phyloP scores from a whole-genome alignment of 2,329 filamentous ascomycete species.

The Aspergillus hiratsukae region DNA sequence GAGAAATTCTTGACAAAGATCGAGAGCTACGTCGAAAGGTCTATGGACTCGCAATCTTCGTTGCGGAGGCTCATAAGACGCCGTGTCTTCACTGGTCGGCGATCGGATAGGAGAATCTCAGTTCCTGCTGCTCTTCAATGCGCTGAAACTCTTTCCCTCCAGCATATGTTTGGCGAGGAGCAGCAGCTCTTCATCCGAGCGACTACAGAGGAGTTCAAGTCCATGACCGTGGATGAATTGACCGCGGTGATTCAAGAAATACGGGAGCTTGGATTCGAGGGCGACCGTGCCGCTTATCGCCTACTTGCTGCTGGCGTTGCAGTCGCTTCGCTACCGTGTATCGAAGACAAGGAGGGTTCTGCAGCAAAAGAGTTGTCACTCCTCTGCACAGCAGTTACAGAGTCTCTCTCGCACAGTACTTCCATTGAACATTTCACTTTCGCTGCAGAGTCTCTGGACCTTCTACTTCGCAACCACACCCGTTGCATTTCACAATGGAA shows the following conservation, averaged over 20 bases:
- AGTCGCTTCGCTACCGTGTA: constrained; percentile 26
- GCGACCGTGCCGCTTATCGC: constrained; percentile 26
- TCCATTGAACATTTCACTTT: constrained; percentile 39
- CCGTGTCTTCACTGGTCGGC: constrained; percentile 30
- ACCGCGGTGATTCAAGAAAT: constrained; percentile 29
- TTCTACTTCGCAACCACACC: constrained; percentile 38
- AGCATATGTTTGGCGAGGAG: constrained; percentile 35
- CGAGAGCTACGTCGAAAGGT: constrained; percentile 31
- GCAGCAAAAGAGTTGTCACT: constrained; percentile 33
- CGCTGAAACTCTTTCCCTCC: constrained; percentile 31
- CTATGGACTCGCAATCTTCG: constrained; percentile 26
- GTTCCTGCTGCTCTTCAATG: constrained; percentile 31
- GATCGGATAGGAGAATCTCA: constrained; percentile 22
- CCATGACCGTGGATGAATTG: constrained; percentile 28
- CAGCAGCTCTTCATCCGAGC: constrained; percentile 35
- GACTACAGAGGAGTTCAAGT: constrained; percentile 30
- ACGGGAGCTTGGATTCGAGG: constrained; percentile 26
- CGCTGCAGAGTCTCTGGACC: constrained; percentile 36
- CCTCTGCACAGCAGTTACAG: constrained; percentile 31
- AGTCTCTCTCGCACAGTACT: constrained; percentile 25
- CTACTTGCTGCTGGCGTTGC: constrained; percentile 36
- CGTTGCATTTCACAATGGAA: constrained; percentile 43
- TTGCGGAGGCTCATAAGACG: constrained; percentile 29
- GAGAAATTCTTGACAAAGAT: constrained; percentile 34
- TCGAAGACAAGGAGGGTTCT: constrained; percentile 36